Conservation (phyloP, 2,329 filamentous ascomycete genomes). For the Allantophomopsis lycopodina region DNA sequence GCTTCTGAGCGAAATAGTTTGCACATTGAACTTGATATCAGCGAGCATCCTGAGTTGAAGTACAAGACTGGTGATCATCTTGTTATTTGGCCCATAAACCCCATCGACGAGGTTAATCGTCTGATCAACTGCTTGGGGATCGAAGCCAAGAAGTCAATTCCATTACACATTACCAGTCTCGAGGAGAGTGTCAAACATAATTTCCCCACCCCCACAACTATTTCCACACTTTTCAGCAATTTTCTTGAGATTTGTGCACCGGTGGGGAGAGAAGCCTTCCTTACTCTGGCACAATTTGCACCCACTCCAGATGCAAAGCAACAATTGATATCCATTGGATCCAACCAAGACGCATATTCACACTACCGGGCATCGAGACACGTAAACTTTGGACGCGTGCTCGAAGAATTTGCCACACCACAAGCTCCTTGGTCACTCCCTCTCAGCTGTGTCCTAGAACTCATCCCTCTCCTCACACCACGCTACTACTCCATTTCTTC, state of each 20-base stretch:
- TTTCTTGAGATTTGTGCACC: constrained; percentile 31
- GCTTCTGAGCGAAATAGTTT: constrained; percentile 9
- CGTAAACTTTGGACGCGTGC: constrained; percentile 6
- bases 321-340: not conserved
- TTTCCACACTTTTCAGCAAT: constrained; percentile 24
- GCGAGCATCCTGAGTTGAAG: constrained; percentile 7
- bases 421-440: constrained; percentile 26
- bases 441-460: constrained; percentile 38
- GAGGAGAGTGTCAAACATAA: constrained; percentile 4
- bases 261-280: constrained; percentile 23
- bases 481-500: constrained; percentile 51
- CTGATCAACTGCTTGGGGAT: constrained; percentile 6
- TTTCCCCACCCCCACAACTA: constrained; percentile 8
- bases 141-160: not conserved
- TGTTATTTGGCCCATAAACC: constrained; percentile 11
- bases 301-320: constrained; percentile 18
- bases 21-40: constrained; percentile 10
- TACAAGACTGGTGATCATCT: constrained; percentile 14
- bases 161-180: constrained; percentile 4
- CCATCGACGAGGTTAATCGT: constrained; percentile 6
- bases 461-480: constrained; percentile 40
- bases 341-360: constrained; percentile 5
- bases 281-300: constrained; percentile 23
- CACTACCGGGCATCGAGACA: constrained; percentile 3
- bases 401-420: constrained; percentile 1